These are phyloP conservation scores for Agrocybe pediades DNA, from an alignment of 768 basidiomycete species.

Conservation along the genomic window DNA sequence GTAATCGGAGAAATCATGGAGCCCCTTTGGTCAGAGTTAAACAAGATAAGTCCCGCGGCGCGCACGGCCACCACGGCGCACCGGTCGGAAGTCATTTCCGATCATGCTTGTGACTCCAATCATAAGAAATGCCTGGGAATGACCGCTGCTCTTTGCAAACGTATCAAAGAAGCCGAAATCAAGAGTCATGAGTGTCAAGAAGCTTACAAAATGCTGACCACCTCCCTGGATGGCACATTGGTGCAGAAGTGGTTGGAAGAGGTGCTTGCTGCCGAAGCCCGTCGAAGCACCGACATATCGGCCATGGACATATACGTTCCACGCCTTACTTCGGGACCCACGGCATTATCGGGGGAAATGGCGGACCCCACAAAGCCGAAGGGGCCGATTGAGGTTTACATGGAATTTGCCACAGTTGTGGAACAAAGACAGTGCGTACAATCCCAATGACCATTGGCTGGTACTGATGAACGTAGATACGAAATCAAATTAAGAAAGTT, in stretches of 20 bases:
- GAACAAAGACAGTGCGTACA: constrained; percentile 10
- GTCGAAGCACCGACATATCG: not conserved
- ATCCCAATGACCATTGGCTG: not conserved
- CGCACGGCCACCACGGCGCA: constrained; percentile 13
- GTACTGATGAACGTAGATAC: not conserved
- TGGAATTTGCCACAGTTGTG: constrained; percentile 1
- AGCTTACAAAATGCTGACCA: not conserved
- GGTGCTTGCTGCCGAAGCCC: not conserved
- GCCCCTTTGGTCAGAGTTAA: constrained; percentile 20
- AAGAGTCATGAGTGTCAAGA: not conserved
- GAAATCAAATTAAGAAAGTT: not conserved
- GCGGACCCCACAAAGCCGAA: not conserved
- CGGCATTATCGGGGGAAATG: not conserved
- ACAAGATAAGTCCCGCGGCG: constrained; percentile 11
- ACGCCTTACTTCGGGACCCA: not conserved
- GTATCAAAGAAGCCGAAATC: not conserved
- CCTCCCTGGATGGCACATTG: not conserved
- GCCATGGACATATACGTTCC: constrained; percentile 8
- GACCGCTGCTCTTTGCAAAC: constrained; percentile 1
- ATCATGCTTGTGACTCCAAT: constrained; percentile 26
- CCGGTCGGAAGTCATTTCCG: constrained; percentile 19
- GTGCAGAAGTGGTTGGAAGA: not conserved
- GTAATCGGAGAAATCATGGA: constrained; percentile 20
- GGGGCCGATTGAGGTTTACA: not conserved
- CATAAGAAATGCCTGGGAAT: constrained; percentile 23